Conservation (phyloP, 805 yeast species). For the Komagataella pseudopastoris region DNA sequence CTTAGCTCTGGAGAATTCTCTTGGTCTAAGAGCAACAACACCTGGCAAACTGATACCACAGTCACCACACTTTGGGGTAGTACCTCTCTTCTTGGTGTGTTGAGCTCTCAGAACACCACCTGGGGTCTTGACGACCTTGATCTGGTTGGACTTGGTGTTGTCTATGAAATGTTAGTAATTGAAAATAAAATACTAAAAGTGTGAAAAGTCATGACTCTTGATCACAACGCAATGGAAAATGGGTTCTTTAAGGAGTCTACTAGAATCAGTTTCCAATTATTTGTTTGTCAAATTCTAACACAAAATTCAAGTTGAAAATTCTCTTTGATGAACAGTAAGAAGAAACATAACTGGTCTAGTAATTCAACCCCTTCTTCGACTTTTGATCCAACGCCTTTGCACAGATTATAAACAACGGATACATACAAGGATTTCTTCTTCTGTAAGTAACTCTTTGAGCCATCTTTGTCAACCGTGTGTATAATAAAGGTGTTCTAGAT, state of each 20-base stretch:
- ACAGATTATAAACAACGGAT: constrained; percentile 21
- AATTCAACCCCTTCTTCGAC: neutral
- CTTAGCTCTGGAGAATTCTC: constrained; percentile 90
- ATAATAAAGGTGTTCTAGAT: neutral
- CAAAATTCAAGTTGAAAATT: no score
- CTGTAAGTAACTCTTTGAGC: constrained; percentile 99
- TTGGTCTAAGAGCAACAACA: constrained; percentile 92
- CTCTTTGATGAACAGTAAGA: neutral
- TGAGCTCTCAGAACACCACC: constrained; percentile 98
- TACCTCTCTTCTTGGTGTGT: constrained; percentile 86
- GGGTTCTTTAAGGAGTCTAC: neutral
- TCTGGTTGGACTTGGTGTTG: constrained; percentile 99
- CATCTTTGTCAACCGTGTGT: constrained; percentile 37
- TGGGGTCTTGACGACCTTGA: constrained; percentile 99
- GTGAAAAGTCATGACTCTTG: constrained; percentile 9
- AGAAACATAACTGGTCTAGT: neutral
- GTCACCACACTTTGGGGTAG: constrained; percentile 86
- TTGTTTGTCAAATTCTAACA: neutral
- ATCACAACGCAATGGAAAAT: neutral
- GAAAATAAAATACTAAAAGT: constrained; percentile 2
- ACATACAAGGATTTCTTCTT: constrained; percentile 98
- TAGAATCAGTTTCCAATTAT: neutral
- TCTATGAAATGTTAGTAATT: constrained; percentile 27
- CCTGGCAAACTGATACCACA: constrained; percentile 57
- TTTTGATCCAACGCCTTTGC: neutral